Percentiles rank a stretch among this genome's conserved stretches.
Evolutionary conservation across 2,329 filamentous ascomycete species (phyloP).

Genomic region (Penicillium sp.): DNA sequence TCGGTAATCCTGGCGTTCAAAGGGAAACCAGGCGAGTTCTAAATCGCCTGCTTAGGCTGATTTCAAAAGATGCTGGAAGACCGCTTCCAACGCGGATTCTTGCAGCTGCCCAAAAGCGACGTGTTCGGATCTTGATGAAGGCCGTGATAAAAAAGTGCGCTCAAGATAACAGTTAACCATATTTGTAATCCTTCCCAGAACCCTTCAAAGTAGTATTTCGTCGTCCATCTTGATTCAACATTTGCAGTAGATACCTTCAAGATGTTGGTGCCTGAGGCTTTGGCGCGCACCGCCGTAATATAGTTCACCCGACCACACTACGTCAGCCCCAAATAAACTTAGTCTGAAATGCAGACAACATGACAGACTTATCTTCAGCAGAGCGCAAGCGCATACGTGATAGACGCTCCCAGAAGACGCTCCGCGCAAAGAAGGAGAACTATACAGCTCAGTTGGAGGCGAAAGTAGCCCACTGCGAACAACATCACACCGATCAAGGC

Average conservation of each 20-base stretch:
- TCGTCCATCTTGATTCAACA: no score
- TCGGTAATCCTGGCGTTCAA: background rate
- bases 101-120: background rate
- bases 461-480: constrained; percentile 24
- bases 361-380: background rate
- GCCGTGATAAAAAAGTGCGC: no score
- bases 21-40: background rate
- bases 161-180: no score
- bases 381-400: background rate
- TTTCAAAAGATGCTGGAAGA: background rate
- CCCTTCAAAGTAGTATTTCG: no score
- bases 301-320: background rate
- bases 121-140: no score
- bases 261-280: no score
- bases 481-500: constrained; percentile 22
- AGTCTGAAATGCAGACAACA: background rate
- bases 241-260: no score
- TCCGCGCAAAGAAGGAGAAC: background rate
- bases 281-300: background rate
- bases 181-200: no score
- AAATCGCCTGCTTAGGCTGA: background rate
- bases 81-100: background rate
- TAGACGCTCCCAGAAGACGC: background rate
- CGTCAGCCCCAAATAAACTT: background rate
- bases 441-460: constrained; percentile 10